phyloP scores from a whole-genome alignment of 1,139 yeast genomes.

The Hemisphaericaspora lyxosophila region DNA sequence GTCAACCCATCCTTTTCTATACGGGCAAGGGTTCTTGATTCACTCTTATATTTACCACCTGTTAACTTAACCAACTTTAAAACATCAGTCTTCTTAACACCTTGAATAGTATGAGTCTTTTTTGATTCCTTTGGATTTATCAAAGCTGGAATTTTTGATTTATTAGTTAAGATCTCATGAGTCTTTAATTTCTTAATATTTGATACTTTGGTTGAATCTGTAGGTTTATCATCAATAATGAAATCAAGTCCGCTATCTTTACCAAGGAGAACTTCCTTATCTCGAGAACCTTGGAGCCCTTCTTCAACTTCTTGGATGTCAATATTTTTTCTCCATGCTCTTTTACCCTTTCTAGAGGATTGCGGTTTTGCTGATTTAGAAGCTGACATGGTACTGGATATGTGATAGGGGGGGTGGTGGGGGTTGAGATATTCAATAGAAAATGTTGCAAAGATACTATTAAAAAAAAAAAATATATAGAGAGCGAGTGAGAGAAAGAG shows the following conservation, averaged over 20 bases:
- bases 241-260: slow-evolving; percentile 49
- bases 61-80: slow-evolving; percentile 73
- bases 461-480: slow-evolving; percentile 3
- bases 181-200: slow-evolving; percentile 58
- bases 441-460: slow-evolving; percentile 1
- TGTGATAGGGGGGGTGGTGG: background rate
- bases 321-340: slow-evolving; percentile 94
- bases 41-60: slow-evolving; percentile 74
- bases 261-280: slow-evolving; percentile 68
- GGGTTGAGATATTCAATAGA: background rate
- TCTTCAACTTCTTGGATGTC: slow-evolving; percentile 77
- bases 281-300: slow-evolving; percentile 68
- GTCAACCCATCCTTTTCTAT: slow-evolving; percentile 64
- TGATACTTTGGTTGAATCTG: slow-evolving; percentile 6
- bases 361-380: slow-evolving; percentile 33
- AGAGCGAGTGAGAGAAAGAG: background rate
- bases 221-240: slow-evolving; percentile 60
- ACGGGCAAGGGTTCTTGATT: slow-evolving; percentile 49
- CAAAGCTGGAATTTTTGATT: slow-evolving; percentile 78
- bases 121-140: slow-evolving; percentile 32
- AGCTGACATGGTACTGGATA: background rate
- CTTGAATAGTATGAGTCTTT: slow-evolving; percentile 49
- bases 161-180: slow-evolving; percentile 69
- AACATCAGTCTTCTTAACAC: slow-evolving; percentile 67
- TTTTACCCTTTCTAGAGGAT: slow-evolving; percentile 86